Percentiles rank a stretch among this genome's conserved stretches.
phyloP scores from a whole-genome alignment of 495 filamentous ascomycete genomes.

The Penicillium flavigenum region DNA sequence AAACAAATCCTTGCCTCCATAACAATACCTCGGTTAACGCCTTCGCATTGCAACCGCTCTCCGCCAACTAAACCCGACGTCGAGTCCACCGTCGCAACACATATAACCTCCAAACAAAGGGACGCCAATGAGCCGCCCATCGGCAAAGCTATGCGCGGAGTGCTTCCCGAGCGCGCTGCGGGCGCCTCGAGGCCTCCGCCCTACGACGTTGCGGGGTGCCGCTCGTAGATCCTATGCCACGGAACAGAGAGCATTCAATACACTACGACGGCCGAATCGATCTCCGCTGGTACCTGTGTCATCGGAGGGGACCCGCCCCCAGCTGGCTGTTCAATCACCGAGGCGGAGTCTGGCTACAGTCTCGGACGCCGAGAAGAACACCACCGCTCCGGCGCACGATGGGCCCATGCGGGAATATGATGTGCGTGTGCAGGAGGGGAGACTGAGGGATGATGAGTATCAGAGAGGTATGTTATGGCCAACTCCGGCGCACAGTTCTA shows the following conservation, averaged over 20 bases:
- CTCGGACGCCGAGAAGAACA: conserved; percentile 9
- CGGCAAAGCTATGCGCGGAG: conserved; percentile 37
- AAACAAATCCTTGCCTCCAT: conserved; percentile 17
- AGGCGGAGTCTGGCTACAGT: conserved; percentile 24
- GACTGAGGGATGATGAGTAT: conserved; percentile 81
- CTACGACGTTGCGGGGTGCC: conserved; percentile 20
- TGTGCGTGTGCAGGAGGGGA: conserved; percentile 65
- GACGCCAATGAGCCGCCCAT: conserved; percentile 34
- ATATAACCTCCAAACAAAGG: conserved; percentile 7
- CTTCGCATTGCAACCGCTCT: conserved; percentile 11
- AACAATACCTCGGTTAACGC: conserved; percentile 32
- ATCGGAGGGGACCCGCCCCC: neutral
- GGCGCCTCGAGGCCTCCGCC: conserved; percentile 24
- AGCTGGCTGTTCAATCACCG: conserved; percentile 13
- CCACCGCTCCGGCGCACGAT: conserved; percentile 22
- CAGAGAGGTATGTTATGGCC: conserved; percentile 66
- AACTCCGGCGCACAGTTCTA: neutral
- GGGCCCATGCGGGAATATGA: conserved; percentile 91
- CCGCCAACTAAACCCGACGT: conserved; percentile 6
- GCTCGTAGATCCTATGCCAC: conserved; percentile 13
- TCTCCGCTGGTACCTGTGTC: neutral
- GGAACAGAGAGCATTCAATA: conserved; percentile 10
- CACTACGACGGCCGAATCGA: conserved; percentile 3
- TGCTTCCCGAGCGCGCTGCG: conserved; percentile 35
- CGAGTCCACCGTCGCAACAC: conserved; percentile 1